Evolutionary conservation across 371 early-diverging fungal species (phyloP).

Genomic region (Lichtheimia corymbifera): DNA sequence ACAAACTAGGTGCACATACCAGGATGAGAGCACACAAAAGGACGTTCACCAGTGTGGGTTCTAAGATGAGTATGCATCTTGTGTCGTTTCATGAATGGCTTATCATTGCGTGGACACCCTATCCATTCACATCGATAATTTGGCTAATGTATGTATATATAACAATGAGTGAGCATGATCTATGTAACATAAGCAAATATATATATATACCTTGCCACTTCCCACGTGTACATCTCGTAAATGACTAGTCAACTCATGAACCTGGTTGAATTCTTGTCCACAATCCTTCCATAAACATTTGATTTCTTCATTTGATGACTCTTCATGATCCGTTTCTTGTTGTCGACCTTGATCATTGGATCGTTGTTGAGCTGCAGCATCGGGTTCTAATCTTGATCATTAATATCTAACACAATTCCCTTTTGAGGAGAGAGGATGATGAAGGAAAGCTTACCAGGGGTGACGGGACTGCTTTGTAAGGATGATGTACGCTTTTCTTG

Average conservation of each 20-base stretch:
- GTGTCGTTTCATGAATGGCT: slow-evolving; percentile 88
- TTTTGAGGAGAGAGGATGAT: neutral
- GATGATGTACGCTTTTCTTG: slow-evolving; percentile 21
- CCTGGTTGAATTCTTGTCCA: slow-evolving; percentile 33
- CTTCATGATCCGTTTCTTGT: neutral
- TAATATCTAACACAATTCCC: neutral
- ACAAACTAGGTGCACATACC: no score
- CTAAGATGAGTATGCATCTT: slow-evolving; percentile 88
- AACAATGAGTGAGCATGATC: neutral
- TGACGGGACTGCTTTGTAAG: slow-evolving; percentile 7
- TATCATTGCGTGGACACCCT: slow-evolving; percentile 71
- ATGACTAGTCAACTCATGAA: slow-evolving; percentile 54
- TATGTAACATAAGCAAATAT: neutral
- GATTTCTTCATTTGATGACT: neutral
- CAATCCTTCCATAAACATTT: slow-evolving; percentile 62
- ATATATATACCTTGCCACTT: slow-evolving; percentile 18
- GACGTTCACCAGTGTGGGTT: slow-evolving; percentile 84
- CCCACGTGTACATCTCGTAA: slow-evolving; percentile 63
- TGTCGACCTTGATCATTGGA: neutral
- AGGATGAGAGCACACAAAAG: slow-evolving; percentile 49
- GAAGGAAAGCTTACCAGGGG: no score
- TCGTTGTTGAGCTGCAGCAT: neutral
- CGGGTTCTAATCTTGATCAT: neutral
- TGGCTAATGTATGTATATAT: slow-evolving; percentile 41
- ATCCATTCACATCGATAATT: slow-evolving; percentile 83